phyloP scores from a whole-genome alignment of 2,329 filamentous ascomycete genomes.

The Truncatella angustata region DNA sequence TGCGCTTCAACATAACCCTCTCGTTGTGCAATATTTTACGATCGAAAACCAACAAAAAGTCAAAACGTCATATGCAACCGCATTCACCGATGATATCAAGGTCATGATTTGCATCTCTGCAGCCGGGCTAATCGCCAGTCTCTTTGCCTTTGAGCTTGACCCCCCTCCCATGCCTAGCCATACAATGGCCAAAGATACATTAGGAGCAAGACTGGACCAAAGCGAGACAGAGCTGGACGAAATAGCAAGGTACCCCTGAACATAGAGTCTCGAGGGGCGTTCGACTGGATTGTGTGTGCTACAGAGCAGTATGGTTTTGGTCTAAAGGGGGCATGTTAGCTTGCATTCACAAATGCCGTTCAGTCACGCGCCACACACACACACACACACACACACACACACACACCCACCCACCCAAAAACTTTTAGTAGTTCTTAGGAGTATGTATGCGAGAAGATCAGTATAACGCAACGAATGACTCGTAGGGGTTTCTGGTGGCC shows the following conservation, averaged over 20 bases:
- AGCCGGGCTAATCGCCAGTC: slow-evolving; percentile 40
- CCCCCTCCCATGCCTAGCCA: slow-evolving; percentile 32
- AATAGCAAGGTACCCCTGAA: slow-evolving; percentile 13
- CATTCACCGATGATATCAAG: slow-evolving; percentile 45
- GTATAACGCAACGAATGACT: no score
- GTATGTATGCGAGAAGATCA: no score
- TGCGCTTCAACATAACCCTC: slow-evolving; percentile 42
- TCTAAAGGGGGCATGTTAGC: no score
- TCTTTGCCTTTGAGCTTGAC: slow-evolving; percentile 42
- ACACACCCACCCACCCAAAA: no score
- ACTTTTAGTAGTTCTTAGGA: no score
- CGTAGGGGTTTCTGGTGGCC: no score
- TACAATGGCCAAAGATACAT: slow-evolving; percentile 22
- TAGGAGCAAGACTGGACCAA: slow-evolving; percentile 17
- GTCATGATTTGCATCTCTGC: slow-evolving; percentile 44
- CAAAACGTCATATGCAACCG: slow-evolving; percentile 40
- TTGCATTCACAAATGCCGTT: no score
- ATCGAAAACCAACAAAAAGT: slow-evolving; percentile 31
- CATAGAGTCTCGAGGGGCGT: no score
- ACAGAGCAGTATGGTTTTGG: no score
- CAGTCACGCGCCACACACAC: no score
- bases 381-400: no score
- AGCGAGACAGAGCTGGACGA: slow-evolving; percentile 31
- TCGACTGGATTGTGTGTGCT: no score
- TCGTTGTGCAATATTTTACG: slow-evolving; percentile 35